phyloP scores from a whole-genome alignment of 495 filamentous ascomycete species.

The Niebla homalea region DNA sequence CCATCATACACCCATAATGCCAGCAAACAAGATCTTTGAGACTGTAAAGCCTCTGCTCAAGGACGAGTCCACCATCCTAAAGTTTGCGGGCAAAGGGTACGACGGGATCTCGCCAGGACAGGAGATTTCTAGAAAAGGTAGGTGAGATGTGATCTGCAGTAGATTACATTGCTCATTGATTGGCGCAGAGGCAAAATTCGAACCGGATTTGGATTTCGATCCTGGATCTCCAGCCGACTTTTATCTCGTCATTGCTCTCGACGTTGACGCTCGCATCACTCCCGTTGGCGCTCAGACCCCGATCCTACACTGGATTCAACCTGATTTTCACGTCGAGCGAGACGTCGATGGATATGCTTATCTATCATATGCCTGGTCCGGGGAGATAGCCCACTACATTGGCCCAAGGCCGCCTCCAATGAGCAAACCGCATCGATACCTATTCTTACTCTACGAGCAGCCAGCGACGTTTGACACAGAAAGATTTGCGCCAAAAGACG shows the following conservation, averaged over 20 bases:
- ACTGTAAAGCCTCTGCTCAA: constrained; percentile 22
- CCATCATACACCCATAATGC: constrained; percentile 17
- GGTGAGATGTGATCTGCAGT: neutral
- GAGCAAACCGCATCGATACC: constrained; percentile 41
- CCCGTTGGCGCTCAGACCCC: constrained; percentile 27
- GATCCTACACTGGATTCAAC: constrained; percentile 38
- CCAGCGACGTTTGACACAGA: constrained; percentile 33
- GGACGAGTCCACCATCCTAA: constrained; percentile 24
- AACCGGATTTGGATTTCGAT: constrained; percentile 21
- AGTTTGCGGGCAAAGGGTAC: constrained; percentile 19
- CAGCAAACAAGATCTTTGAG: constrained; percentile 20
- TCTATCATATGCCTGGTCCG: constrained; percentile 4
- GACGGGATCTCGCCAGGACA: constrained; percentile 21
- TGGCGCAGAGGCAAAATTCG: constrained; percentile 22
- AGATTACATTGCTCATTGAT: neutral
- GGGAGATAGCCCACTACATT: constrained; percentile 34
- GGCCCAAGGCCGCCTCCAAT: constrained; percentile 37
- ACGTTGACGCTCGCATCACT: constrained; percentile 42
- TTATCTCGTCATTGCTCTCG: constrained; percentile 36
- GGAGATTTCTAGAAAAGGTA: constrained; percentile 22
- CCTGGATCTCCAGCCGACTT: constrained; percentile 13
- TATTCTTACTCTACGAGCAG: constrained; percentile 45
- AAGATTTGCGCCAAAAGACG: constrained; percentile 30
- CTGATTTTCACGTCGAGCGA: constrained; percentile 23
- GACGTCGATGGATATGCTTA: neutral